phyloP scores from a whole-genome alignment of 208 protist genomes.

The Crithidia acanthocephali region DNA sequence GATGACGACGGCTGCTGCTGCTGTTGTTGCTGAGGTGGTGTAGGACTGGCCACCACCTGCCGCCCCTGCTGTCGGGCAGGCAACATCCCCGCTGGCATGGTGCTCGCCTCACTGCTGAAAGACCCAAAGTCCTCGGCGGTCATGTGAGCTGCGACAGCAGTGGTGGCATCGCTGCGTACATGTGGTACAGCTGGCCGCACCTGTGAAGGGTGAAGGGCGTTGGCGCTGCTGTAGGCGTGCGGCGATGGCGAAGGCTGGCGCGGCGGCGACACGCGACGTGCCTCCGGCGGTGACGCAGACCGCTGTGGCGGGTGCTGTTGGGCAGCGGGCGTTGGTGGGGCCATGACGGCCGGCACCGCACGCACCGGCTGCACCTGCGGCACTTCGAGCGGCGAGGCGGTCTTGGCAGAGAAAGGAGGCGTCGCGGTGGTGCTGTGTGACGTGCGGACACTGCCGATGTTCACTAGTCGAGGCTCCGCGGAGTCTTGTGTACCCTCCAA shows the following conservation, averaged over 20 bases:
- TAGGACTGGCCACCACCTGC: neutral
- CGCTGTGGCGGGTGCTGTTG: neutral
- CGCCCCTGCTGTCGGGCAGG: neutral
- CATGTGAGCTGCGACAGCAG: neutral
- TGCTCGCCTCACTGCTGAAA: constrained; percentile 21
- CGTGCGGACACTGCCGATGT: neutral
- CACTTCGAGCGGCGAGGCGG: neutral
- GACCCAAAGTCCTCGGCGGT: constrained; percentile 13
- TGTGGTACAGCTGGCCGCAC: neutral
- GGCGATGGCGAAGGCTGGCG: neutral
- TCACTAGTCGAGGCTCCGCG: neutral
- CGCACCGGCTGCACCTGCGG: neutral
- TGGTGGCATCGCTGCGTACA: neutral
- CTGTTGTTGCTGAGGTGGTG: neutral
- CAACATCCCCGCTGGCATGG: constrained; percentile 23
- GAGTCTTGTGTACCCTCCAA: neutral
- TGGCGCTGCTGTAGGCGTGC: neutral
- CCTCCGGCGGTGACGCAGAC: neutral
- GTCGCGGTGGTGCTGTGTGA: constrained; percentile 1
- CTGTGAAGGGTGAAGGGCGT: neutral
- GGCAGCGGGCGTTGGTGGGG: neutral
- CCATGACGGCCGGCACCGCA: neutral
- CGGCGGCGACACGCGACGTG: neutral
- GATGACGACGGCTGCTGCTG: neutral
- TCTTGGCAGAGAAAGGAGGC: neutral